These are phyloP conservation scores for Penicillium chermesinum DNA, from an alignment of 495 filamentous ascomycete genomes.

Conservation along the genomic window DNA sequence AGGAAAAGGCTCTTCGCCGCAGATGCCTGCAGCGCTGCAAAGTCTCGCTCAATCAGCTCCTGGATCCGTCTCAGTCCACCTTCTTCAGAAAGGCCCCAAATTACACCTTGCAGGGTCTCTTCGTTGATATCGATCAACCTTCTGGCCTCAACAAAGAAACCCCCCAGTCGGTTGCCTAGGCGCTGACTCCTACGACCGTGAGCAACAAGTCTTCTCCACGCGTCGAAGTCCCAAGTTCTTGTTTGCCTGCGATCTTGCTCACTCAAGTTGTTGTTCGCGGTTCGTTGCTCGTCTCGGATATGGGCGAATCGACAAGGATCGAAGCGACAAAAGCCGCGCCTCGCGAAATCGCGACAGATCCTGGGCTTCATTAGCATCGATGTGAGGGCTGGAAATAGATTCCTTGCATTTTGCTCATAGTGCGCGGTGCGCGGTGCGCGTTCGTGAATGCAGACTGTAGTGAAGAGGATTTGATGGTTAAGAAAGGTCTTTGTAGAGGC, in stretches of 20 bases:
- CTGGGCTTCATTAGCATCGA: neutral
- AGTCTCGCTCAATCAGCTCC: neutral
- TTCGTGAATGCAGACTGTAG: too few relatives aligned
- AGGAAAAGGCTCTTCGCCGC: neutral
- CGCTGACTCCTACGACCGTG: neutral
- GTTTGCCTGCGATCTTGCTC: neutral
- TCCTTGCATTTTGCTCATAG: too few relatives aligned
- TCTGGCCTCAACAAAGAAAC: neutral
- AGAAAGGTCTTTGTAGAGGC: too few relatives aligned
- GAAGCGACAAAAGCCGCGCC: neutral
- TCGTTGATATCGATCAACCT: neutral
- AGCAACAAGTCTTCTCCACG: neutral
- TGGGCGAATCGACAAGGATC: conserved; percentile 3
- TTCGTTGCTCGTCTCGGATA: neutral
- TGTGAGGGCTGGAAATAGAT: too few relatives aligned
- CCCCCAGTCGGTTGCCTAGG: neutral
- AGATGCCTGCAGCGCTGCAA: neutral
- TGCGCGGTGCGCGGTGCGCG: too few relatives aligned
- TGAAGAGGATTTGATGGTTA: too few relatives aligned
- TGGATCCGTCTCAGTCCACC: neutral
- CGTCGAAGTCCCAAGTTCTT: neutral
- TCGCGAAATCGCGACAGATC: neutral
- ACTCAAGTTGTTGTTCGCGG: neutral
- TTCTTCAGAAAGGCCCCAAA: neutral
- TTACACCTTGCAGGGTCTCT: neutral